A percentile compares a stretch with the other conserved stretches of the same genome.
Conservation (phyloP, 2,329 filamentous ascomycete species). For the Zymoseptoria ardabiliae region DNA sequence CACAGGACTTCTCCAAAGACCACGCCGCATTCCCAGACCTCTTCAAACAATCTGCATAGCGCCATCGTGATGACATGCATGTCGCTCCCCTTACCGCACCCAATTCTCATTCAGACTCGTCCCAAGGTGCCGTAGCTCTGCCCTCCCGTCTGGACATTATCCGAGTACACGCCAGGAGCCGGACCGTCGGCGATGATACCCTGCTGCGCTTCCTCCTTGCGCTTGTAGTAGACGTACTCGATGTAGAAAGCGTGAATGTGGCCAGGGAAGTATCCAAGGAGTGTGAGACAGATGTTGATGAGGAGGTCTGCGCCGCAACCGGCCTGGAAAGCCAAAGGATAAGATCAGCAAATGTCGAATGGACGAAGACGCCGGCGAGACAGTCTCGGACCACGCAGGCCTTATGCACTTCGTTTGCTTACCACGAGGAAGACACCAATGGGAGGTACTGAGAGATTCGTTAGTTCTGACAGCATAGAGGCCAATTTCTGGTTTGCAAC, state of each 20-base stretch:
- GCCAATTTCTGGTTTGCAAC: constrained; percentile 2
- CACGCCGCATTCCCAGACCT: background rate
- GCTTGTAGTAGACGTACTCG: constrained; percentile 76
- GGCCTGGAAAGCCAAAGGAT: no score
- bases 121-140: constrained; percentile 25
- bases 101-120: background rate
- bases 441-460: constrained; percentile 36
- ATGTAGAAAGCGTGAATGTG: constrained; percentile 67
- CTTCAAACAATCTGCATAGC: background rate
- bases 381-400: no score
- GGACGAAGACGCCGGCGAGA: no score
- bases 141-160: constrained; percentile 65
- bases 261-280: constrained; percentile 60
- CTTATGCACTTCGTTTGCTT: no score
- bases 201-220: constrained; percentile 47
- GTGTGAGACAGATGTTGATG: constrained; percentile 38
- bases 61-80: background rate
- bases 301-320: constrained; percentile 44
- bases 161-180: constrained; percentile 65
- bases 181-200: constrained; percentile 48
- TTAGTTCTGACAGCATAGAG: constrained; percentile 1
- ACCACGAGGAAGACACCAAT: constrained; percentile 42
- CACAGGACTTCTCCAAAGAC: background rate
- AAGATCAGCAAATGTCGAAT: no score
- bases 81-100: no score